phyloP scores from a whole-genome alignment of 2,329 filamentous ascomycete genomes.

The Penicillium aurantiogriseum region DNA sequence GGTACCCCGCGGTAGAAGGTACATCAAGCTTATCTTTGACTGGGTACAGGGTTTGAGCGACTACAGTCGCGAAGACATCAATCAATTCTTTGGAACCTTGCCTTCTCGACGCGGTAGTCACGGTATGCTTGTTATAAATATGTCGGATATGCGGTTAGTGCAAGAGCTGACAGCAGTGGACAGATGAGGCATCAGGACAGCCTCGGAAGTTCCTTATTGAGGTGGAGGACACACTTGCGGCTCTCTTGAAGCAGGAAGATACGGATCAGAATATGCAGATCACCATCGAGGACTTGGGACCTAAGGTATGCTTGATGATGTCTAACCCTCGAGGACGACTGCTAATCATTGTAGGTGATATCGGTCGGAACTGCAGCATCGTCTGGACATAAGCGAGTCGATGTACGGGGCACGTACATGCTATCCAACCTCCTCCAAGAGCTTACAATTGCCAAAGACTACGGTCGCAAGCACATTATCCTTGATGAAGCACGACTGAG shows the following conservation, averaged over 20 bases:
- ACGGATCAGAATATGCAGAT: conserved; percentile 95
- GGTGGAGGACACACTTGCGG: conserved; percentile 78
- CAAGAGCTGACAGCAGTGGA: conserved; percentile 15
- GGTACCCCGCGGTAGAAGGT: conserved; percentile 14
- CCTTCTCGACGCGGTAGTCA: conserved; percentile 45
- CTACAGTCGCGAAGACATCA: conserved; percentile 38
- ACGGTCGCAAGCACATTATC: conserved; percentile 83
- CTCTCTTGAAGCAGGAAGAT: conserved; percentile 80
- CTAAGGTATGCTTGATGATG: conserved; percentile 61
- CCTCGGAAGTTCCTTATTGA: conserved; percentile 82
- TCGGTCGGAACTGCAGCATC: conserved; percentile 81
- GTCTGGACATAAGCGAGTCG: conserved; percentile 80
- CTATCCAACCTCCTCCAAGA: conserved; percentile 95
- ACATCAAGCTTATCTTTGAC: conserved; percentile 14
- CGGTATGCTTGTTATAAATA: conserved; percentile 31
- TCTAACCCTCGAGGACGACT: neutral
- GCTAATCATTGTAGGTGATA: conserved; percentile 61
- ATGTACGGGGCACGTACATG: conserved; percentile 95
- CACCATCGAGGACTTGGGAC: conserved; percentile 91
- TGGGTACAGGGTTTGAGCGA: conserved; percentile 35
- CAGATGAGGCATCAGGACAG: conserved; percentile 70
- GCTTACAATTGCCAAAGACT: conserved; percentile 86
- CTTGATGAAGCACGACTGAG: conserved; percentile 88
- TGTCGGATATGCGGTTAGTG: neutral
- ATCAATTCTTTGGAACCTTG: conserved; percentile 34